These are phyloP conservation scores for Adansonia madagascariensis DNA, from an alignment of 441 rosid species.

Conservation along the genomic window DNA sequence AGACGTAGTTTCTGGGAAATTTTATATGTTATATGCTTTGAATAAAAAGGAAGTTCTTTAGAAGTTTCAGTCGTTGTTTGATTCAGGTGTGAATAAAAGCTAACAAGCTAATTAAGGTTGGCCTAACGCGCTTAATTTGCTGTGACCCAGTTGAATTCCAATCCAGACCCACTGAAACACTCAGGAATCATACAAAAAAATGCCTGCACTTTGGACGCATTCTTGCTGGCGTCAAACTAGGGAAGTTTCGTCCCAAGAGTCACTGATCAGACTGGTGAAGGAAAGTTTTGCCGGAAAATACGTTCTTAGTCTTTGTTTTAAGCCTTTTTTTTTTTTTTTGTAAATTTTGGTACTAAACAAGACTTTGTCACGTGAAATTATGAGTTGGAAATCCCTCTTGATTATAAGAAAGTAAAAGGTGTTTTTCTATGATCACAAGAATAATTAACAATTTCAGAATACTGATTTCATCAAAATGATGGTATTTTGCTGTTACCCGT, in stretches of 20 bases:
- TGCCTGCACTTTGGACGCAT: slow-evolving; percentile 8
- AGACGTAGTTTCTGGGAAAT: neutral
- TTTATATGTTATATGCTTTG: neutral
- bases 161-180: neutral
- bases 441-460: neutral
- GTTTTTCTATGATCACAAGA: neutral
- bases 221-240: neutral
- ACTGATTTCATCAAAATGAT: neutral
- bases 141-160: neutral
- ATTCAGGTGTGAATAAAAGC: neutral
- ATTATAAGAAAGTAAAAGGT: neutral
- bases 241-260: neutral
- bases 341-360: neutral
- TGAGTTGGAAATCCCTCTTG: slow-evolving; percentile 1
- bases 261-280: neutral
- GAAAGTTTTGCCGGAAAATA: neutral
- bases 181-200: neutral
- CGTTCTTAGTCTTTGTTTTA: neutral
- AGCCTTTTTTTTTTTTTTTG: neutral
- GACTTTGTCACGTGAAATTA: slow-evolving; percentile 19
- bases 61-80: slow-evolving; percentile 10
- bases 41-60: neutral
- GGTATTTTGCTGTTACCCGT: neutral
- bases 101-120: neutral
- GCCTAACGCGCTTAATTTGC: too few species aligned